Evolutionary conservation across 2,329 filamentous ascomycete genomes (phyloP), one percentile per base, ranked within the genome.

Genomic region (Dactylella cylindrospora): DNA sequence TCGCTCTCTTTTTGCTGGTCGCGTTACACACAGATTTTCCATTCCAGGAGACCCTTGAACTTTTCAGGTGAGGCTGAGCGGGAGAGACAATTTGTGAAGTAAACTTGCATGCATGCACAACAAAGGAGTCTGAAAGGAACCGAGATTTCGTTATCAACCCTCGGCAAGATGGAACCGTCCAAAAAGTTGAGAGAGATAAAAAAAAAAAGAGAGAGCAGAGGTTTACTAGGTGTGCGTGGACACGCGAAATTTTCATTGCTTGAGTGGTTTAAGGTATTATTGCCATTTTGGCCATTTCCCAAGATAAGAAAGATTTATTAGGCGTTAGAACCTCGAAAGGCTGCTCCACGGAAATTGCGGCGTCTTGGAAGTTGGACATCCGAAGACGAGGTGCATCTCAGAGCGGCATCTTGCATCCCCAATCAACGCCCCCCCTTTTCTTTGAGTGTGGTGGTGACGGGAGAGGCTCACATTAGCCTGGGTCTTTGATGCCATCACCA

Each of bases 331-430:
- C n/a, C n/a, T n/a, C n/a, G n/a, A n/a, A n/a, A n/a, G n/a, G n/a
- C n/a, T n/a, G n/a, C n/a, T n/a, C n/a, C n/a, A n/a, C n/a, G 47
- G 55, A 61, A 53, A 53, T 61, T 61, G 43, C 44, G 49, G 15
- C 47, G 47, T 43, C 36, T 32, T 53, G 47, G 46, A 28, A 61
- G n/a, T 35, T 43, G 40, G 50, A 29, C 29, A 39, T 46, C 40
- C 43, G 41, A 43, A 46, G 19, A 28, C 26, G 55, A 41, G 55
- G 55, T 49, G 47, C 47, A n/a, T n/a, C n/a, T n/a, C n/a, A n/a
- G 55, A 44, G 38, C 55, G 55, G 55, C 47, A 52, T 52, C 55
- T 46, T 61, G 55, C 55, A 44, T 36, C 36, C 15, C 10, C 28
- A 23, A 25, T 23, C 3, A 31, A 20, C 20, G 25, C 12, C 19